Percentiles rank a stretch among this genome's conserved stretches.
Evolutionary conservation across 768 basidiomycete genomes (phyloP).

Genomic region (Ramaria sp.): DNA sequence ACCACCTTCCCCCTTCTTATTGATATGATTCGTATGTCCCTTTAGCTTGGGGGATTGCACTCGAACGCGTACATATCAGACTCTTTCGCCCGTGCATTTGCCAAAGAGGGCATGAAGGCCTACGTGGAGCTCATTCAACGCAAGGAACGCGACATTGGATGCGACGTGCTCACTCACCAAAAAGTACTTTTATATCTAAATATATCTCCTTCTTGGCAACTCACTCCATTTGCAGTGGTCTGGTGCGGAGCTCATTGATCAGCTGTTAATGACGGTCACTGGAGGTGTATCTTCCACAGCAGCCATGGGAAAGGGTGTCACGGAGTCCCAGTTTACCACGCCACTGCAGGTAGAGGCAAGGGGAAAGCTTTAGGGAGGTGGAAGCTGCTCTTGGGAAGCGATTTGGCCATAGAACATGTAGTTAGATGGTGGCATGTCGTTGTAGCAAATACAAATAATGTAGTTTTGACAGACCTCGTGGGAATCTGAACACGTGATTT

Average conservation of each 20-base stretch:
- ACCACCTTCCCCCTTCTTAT: neutral
- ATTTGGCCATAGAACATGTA: no score
- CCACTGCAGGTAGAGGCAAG: neutral
- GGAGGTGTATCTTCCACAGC: slow-evolving; percentile 94
- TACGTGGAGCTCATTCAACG: slow-evolving; percentile 93
- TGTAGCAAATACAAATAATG: no score
- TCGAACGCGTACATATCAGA: slow-evolving; percentile 97
- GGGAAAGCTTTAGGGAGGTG: neutral
- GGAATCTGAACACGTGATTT: no score
- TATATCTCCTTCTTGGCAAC: no score
- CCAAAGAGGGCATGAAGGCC: slow-evolving; percentile 97
- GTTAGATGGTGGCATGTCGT: no score
- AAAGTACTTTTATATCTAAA: slow-evolving; percentile 41
- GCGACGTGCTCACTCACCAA: slow-evolving; percentile 96
- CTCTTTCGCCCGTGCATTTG: slow-evolving; percentile 78
- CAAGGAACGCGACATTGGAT: slow-evolving; percentile 85
- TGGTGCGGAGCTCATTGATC: slow-evolving; percentile 89
- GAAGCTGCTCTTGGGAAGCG: no score
- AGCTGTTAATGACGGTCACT: slow-evolving; percentile 88
- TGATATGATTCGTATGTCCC: neutral
- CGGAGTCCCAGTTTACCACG: slow-evolving; percentile 70
- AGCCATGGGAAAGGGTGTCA: slow-evolving; percentile 99
- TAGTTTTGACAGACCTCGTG: no score
- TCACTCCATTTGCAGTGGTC: slow-evolving; percentile 55
- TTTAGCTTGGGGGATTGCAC: slow-evolving; percentile 88